Evolutionary conservation across 495 filamentous ascomycete genomes (phyloP).

Genomic region (Viridothelium virens): DNA sequence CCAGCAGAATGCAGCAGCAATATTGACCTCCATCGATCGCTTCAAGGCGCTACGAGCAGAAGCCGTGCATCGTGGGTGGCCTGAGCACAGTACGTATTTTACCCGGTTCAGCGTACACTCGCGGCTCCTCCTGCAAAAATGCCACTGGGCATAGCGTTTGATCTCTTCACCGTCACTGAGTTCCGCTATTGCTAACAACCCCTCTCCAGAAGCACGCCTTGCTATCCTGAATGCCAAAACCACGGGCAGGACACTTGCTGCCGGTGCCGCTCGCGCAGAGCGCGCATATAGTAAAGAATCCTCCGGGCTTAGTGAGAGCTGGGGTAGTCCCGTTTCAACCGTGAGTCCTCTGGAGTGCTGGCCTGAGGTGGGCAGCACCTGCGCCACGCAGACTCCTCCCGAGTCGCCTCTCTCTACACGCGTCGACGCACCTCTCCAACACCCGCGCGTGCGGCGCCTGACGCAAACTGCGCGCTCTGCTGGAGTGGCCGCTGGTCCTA

Average conservation of each 20-base stretch:
- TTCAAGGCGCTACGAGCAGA: constrained; percentile 19
- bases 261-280: neutral
- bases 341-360: neutral
- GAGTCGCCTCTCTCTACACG: neutral
- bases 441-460: neutral
- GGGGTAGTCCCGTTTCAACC: neutral
- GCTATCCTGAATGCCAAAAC: neutral
- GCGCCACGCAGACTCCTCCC: neutral
- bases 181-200: neutral
- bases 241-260: constrained; percentile 2
- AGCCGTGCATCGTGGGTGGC: constrained; percentile 17
- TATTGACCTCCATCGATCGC: constrained; percentile 27
- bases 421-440: neutral
- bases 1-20: constrained; percentile 30
- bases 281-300: neutral
- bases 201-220: neutral
- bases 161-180: neutral
- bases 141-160: neutral
- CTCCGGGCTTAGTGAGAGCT: neutral
- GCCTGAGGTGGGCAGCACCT: neutral
- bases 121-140: constrained; percentile 6
- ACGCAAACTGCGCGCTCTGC: neutral
- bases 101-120: neutral
- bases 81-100: neutral
- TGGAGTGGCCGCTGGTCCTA: neutral